Evolutionary conservation across 495 filamentous ascomycete genomes (phyloP).

Genomic region (Acidomyces sp.): DNA sequence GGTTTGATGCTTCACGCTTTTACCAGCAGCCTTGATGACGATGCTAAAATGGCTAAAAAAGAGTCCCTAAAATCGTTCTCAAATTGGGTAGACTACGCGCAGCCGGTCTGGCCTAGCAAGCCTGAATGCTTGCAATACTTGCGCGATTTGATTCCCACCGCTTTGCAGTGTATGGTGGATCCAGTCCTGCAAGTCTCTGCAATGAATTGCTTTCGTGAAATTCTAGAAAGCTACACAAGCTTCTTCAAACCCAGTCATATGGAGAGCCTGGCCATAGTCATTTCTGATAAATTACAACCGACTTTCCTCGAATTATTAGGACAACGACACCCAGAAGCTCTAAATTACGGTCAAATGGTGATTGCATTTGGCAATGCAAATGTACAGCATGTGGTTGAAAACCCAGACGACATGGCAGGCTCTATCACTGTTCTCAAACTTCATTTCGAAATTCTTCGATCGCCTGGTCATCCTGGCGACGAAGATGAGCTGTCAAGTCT

Average conservation of each 20-base stretch:
- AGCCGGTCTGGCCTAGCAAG: conserved; percentile 43
- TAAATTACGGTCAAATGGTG: conserved; percentile 12
- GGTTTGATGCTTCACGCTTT: conserved; percentile 1
- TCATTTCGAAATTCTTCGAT: conserved; percentile 38
- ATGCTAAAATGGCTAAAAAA: background rate
- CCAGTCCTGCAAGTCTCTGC: conserved; percentile 44
- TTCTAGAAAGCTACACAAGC: conserved; percentile 47
- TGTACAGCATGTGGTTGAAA: conserved; percentile 12
- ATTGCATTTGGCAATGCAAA: conserved; percentile 15
- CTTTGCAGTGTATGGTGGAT: conserved; percentile 43
- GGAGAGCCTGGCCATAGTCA: conserved; percentile 39
- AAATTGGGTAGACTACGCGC: conserved; percentile 59
- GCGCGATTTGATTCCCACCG: conserved; percentile 39
- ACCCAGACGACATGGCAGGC: conserved; percentile 5
- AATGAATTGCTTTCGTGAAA: conserved; percentile 51
- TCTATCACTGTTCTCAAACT: conserved; percentile 8
- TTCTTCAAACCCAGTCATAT: conserved; percentile 48
- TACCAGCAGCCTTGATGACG: too few relatives aligned
- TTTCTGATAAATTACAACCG: conserved; percentile 21
- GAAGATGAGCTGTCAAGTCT: conserved; percentile 67
- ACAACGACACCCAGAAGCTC: conserved; percentile 6
- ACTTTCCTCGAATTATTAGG: conserved; percentile 4
- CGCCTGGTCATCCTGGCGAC: conserved; percentile 56
- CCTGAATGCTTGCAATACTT: conserved; percentile 42
- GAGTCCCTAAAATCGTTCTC: conserved; percentile 19